Evolutionary conservation across 2,329 filamentous ascomycete genomes (phyloP), one percentile per base, ranked within the genome.

Genomic region (Ascochyta clinopodiicola): DNA sequence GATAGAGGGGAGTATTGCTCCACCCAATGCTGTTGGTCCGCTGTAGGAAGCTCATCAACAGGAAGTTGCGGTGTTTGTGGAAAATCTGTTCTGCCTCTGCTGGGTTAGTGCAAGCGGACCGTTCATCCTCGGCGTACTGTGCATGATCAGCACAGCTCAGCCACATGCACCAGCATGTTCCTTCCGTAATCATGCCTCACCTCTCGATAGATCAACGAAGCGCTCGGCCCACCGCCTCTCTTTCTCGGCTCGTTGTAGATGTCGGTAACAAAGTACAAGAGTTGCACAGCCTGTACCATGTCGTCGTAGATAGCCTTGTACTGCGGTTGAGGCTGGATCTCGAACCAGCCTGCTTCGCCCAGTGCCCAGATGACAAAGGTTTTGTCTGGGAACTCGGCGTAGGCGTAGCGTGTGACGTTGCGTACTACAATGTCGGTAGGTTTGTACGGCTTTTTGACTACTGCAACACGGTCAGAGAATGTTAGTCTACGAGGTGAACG

Each of bases 281-380:
- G 75, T 8, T 81, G 79, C 12, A 89, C 83, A 1, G 85, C 87
- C 68, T 89, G 81, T 46, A 82, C 80, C 80, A 89, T 89, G 43
- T 81, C 78, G 27, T 81, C 74, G 71, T 84, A 87, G 25, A 85
- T 84, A 6, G 74, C 64, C 45, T 77, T 75, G 70, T 90, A 92
- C 2, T 75, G 71, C 9, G 77, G 67, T n/a, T 83, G 78, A 1
- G 89, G 88, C 29, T 78, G 78, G 37, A 92, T 81, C 66, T 88
- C 84, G 68, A 86, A 91, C 87, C 88, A 91, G 39, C 88, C 88
- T 12, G 86, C 82, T 49, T 79, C 72, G 34, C 86, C 86, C 27
- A 81, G 79, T 1, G 88, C 86, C 89, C 89, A 92, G 27, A 90
- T 77, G n/a, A 84, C 79, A 4, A 84, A 80, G 17, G 80, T 78